Base-by-base conservation (phyloP, 1,284 basidiomycete species). In the Boletus calvinii region DNA sequence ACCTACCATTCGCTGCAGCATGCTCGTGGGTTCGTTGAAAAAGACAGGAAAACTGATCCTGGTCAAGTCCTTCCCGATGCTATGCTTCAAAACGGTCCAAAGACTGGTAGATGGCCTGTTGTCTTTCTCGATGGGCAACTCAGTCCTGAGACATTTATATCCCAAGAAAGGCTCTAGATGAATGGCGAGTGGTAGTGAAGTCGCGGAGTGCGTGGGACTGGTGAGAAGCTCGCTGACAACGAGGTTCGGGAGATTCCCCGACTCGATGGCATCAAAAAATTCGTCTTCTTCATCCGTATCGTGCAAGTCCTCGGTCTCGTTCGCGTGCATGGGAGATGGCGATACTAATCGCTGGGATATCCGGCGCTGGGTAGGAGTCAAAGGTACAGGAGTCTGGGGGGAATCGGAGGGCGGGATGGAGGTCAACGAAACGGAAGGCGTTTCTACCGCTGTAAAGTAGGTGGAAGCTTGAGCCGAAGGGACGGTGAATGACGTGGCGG, bases 191-290 rank as follows among this genome's bases (percentile, higher is more conserved):
- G 69, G 58, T 6, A 71, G 58, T 13, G 56, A 49, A 11, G 56
- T 59, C 42, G 61, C 58, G 5, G 62, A 59, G 53, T 65, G 70
- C 7, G 55, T 59, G 37, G 73, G 62, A 60, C 76, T 59, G 9
- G 71, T 67, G 32, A 93, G 78, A 6, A 80, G 76, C 36, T 85
- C 77, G 46, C 81, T 78, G 22, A 94, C 77, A 37, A 88, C 73
- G 5, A 94, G 76, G 58, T 89, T 85, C 6, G 91, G 90, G 0
- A 95, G 74, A 29, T 77, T 81, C 50, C 87, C 89, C 10, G 85
- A 74, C 66, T 98, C 96, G 64, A 98, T 94, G 17, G 95, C 94
- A 67, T 98, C 96, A 65, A 97, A 98, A 73, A 98, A 98, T 71
- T 98, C 94, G 72, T 98, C 94, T 64, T 95, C 93, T 47, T 92